These are phyloP conservation scores for Stephania yunnanensis DNA, from an alignment of 164 flowering plant species.

Conservation along the genomic window DNA sequence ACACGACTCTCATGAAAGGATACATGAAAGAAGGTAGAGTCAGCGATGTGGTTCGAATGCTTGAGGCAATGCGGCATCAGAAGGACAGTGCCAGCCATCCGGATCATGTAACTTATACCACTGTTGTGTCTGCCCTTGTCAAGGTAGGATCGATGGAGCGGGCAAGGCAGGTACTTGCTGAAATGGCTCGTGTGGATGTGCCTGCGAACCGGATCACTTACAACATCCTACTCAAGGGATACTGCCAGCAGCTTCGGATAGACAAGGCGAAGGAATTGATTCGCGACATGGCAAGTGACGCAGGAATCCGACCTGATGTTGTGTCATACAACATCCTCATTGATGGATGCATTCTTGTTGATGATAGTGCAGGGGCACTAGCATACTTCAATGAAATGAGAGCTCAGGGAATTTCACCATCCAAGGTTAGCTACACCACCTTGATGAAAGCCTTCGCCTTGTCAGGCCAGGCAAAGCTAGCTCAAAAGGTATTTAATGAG, in stretches of 20 bases:
- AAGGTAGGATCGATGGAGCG: slow-evolving; percentile 72
- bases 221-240: slow-evolving; percentile 89
- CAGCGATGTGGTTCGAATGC: slow-evolving; percentile 61
- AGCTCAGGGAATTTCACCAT: slow-evolving; percentile 63
- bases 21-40: slow-evolving; percentile 79
- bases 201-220: slow-evolving; percentile 88
- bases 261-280: slow-evolving; percentile 68
- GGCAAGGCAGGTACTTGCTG: slow-evolving; percentile 74
- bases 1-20: slow-evolving; percentile 95
- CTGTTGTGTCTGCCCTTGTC: slow-evolving; percentile 80
- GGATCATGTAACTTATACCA: slow-evolving; percentile 85
- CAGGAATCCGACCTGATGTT: slow-evolving; percentile 70
- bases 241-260: slow-evolving; percentile 73
- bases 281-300: slow-evolving; percentile 55
- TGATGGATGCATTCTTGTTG: slow-evolving; percentile 79
- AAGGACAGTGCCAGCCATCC: slow-evolving; percentile 65
- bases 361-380: slow-evolving; percentile 83
- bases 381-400: slow-evolving; percentile 88
- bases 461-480: slow-evolving; percentile 84
- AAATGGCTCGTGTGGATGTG: slow-evolving; percentile 64
- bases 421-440: slow-evolving; percentile 95
- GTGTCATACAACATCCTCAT: slow-evolving; percentile 86
- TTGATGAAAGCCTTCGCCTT: slow-evolving; percentile 88
- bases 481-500: slow-evolving; percentile 74
- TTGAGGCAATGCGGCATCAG: slow-evolving; percentile 85